Base-by-base conservation (phyloP, 306 rosid genomes). In the Canavalia gladiata region DNA sequence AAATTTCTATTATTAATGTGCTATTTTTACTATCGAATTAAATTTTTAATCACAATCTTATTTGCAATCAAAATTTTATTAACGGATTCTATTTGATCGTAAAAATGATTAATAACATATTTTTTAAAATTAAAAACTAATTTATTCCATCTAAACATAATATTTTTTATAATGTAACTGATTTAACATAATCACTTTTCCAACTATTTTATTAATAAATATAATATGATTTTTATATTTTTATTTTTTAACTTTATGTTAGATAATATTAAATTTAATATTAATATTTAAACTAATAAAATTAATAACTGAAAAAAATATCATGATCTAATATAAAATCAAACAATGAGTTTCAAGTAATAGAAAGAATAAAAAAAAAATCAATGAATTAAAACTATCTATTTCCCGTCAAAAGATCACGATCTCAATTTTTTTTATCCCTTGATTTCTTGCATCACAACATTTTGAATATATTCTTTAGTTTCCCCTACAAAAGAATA, bases 381-480 rank as follows among this genome's bases (percentile, higher is more conserved):
- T 13, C 29, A 43, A 46, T 10, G 55, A 74, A 74, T 18, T 59
- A 25, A 45, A 57, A 52, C 39, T 5, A 10, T 60, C 8, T 4
- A 5, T 6, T 51, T 9, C 55, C 47, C 55, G 8, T 37, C 54
- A 46, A 3, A 34, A 9, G 7, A 70, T 11, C 69, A 69, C 30
- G 2, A 49, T 12, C 65, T 75, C 46, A 86, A 54, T 70, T 77
- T 45, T 60, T 81, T 42, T 75, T 72, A 85, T 70, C 10, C 52
- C 71, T 62, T 47, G 33, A 56, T 75, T 33, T 79, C 59, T 60
- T 87, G 85, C 87, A 83, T 35, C 87, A 88, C 35, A 88, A 5
- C 29, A 77, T 83, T 77, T 59, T 85, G 65, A 88, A 31, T 62
- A 83, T 30, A 9, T 9, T 45, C 85, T 86, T 88, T 50, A 91